phyloP scores from a whole-genome alignment of 306 rosid genomes.

The Vigna mungo region DNA sequence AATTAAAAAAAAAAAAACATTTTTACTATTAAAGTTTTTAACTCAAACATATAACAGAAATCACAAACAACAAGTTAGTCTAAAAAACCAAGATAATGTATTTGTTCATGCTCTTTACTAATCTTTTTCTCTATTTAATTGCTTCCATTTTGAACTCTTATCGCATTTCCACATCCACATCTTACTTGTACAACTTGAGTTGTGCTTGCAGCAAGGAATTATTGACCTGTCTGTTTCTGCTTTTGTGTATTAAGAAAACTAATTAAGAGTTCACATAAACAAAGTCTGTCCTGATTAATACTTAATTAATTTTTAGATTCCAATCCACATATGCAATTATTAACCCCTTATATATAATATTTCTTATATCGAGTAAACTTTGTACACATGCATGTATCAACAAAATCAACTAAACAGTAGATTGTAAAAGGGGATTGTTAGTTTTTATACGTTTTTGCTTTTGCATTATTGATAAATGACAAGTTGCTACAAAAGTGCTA shows the following conservation, averaged over 20 bases:
- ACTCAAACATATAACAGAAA: too few species aligned
- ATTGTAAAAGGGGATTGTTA: background rate
- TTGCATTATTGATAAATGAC: background rate
- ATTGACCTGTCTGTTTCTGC: background rate
- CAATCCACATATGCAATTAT: background rate
- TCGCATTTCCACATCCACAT: background rate
- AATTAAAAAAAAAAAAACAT: too few species aligned
- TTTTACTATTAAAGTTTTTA: too few species aligned
- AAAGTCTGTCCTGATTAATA: background rate
- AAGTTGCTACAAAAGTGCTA: background rate
- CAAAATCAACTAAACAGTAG: background rate
- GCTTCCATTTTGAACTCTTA: too few species aligned
- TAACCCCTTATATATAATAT: background rate
- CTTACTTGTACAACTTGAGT: background rate
- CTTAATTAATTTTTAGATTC: background rate
- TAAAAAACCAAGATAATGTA: too few species aligned
- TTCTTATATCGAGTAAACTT: background rate
- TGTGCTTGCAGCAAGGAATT: background rate
- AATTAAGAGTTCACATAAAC: background rate
- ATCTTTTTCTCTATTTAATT: too few species aligned
- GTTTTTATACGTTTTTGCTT: background rate
- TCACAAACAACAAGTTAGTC: too few species aligned
- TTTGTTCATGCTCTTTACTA: too few species aligned
- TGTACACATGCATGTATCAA: background rate
- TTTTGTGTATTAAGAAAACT: background rate